Base-by-base conservation (phyloP, 768 basidiomycete genomes). In the Neoboletus magnificus region DNA sequence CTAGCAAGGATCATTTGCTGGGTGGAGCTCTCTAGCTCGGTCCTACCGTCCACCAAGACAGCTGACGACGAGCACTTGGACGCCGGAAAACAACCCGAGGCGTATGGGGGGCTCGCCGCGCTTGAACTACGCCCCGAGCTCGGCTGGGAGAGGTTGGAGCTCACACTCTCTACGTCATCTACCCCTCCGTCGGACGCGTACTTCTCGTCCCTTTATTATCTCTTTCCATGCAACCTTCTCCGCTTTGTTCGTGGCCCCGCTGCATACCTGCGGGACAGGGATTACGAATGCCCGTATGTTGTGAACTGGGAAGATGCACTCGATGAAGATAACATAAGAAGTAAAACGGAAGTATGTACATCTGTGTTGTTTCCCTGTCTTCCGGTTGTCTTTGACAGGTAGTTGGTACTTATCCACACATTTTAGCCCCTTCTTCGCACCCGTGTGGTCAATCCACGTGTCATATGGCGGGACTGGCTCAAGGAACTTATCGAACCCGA, bases 181-280 rank as follows among this genome's bases (percentile, higher is more conserved):
- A 73, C 82, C 2, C 88, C 90, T 18, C 80, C 83, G 5, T 79
- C 84, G 16, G 79, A 83, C 20, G 79, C 75, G 42, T 90, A 82
- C 64, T 93, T 93, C 73, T 86, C 86, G 2, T 79, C 80, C 43
- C 76, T 97, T 57, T 96, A 95, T 73, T 94, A 92, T 63, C 82
- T 94, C 46, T 97, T 91, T 75, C 94, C 94, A 1, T 89, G 86
- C 72, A 97, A 95, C 73, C 78, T 90, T 40, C 75, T 96, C 55
- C 81, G 80, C 51, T 97, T 97, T 70, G 71, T 94, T 50, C 83
- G 85, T 49, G 74, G 78, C 48, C 91, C 94, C 1, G 76, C 78
- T 10, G 69, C 72, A 36, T 93, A 92, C 62, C 72, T 97, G 18
- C 70, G 67, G 9, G 77, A 80, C 25, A 79, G 73, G 60, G 65